phyloP scores from a whole-genome alignment of 495 filamentous ascomycete genomes.

The Trichoderma erinaceum region DNA sequence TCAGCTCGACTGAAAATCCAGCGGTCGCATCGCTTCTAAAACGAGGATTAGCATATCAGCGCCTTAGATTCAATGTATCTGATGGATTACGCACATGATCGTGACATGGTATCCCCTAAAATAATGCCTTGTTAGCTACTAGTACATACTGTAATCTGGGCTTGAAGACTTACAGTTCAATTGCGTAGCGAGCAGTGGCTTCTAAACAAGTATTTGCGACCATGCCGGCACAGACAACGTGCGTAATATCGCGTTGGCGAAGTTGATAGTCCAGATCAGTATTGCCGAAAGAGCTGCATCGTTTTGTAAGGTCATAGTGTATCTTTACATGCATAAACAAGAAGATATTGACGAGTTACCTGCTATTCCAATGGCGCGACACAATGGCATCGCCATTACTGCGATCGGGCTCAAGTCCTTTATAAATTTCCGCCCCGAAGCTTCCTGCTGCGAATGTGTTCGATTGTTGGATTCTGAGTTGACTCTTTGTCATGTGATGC shows the following conservation, averaged over 20 bases:
- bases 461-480: constrained; percentile 17
- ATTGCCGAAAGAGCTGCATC: constrained; percentile 24
- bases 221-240: constrained; percentile 23
- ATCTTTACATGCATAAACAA: not conserved
- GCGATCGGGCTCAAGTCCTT: constrained; percentile 25
- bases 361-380: constrained; percentile 25
- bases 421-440: constrained; percentile 25
- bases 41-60: not conserved
- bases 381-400: constrained; percentile 28
- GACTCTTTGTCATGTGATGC: constrained; percentile 21
- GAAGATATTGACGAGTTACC: constrained; percentile 13
- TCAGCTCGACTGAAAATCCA: not conserved
- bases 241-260: constrained; percentile 22
- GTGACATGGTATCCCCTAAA: not conserved
- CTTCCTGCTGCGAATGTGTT: constrained; percentile 24
- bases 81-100: not conserved
- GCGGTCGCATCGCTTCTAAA: constrained; percentile 5
- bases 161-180: not conserved
- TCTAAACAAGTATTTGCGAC: constrained; percentile 24
- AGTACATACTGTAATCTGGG: too few species aligned
- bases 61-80: not conserved
- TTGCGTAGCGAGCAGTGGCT: constrained; percentile 22
- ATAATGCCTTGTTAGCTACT: not conserved
- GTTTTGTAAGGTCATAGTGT: not conserved
- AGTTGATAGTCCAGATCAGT: constrained; percentile 28